phyloP scores from a whole-genome alignment of 257 asterid genomes.

The Ligustrum vulgare region DNA sequence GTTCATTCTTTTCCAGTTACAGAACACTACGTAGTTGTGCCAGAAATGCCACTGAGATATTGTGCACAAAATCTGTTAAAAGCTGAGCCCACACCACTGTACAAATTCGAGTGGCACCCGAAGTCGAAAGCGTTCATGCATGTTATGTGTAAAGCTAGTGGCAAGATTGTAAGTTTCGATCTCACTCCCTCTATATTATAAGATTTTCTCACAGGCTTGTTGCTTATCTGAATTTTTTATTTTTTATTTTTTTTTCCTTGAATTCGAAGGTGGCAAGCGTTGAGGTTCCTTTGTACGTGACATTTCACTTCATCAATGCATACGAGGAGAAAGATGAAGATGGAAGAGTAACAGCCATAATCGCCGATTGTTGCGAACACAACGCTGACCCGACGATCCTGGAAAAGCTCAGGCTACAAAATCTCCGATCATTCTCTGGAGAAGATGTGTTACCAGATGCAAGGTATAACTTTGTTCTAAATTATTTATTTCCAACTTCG shows the following conservation, averaged over 20 bases:
- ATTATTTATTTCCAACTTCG: neutral
- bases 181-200: neutral
- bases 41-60: slow-evolving; percentile 96
- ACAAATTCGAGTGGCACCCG: slow-evolving; percentile 91
- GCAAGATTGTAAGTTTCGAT: slow-evolving; percentile 63
- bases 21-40: slow-evolving; percentile 82
- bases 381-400: slow-evolving; percentile 77
- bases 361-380: slow-evolving; percentile 95
- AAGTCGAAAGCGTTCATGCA: slow-evolving; percentile 78
- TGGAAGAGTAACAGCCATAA: slow-evolving; percentile 67
- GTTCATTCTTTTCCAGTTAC: slow-evolving; percentile 94
- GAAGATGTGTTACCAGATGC: slow-evolving; percentile 83
- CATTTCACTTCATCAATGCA: slow-evolving; percentile 93
- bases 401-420: slow-evolving; percentile 66
- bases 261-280: slow-evolving; percentile 81
- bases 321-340: slow-evolving; percentile 92
- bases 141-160: slow-evolving; percentile 81
- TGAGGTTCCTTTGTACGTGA: slow-evolving; percentile 82
- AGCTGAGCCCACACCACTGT: slow-evolving; percentile 96
- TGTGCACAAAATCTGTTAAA: slow-evolving; percentile 76
- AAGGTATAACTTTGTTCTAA: slow-evolving; percentile 38
- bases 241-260: neutral
- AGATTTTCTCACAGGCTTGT: neutral
- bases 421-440: slow-evolving; percentile 64
- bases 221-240: neutral